Conservation (phyloP, 2,329 filamentous ascomycete species). For the Fusarium sp. region DNA sequence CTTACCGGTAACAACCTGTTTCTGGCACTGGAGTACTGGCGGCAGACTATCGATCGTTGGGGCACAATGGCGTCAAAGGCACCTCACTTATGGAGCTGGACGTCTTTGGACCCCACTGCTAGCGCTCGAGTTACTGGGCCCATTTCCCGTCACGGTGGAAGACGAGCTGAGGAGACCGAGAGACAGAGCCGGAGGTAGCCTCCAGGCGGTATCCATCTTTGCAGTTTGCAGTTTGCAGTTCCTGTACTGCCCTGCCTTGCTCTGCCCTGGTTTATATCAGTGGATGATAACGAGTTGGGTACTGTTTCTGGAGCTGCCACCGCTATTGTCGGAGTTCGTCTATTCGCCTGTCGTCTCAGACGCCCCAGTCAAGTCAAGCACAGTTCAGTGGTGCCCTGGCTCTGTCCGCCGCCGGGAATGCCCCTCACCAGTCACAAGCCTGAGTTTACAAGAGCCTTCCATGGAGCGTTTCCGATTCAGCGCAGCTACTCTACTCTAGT, state of each 20-base stretch:
- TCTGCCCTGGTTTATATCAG: background rate
- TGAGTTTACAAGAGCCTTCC: slow-evolving; percentile 11
- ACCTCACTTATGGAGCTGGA: slow-evolving; percentile 24
- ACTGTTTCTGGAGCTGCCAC: slow-evolving; percentile 7
- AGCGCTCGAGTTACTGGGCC: slow-evolving; percentile 11
- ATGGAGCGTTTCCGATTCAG: slow-evolving; percentile 32
- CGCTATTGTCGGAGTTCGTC: slow-evolving; percentile 6
- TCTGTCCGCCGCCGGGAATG: slow-evolving; percentile 3
- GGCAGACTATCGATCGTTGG: slow-evolving; percentile 13
- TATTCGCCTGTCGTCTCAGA: slow-evolving; percentile 1
- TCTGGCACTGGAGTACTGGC: slow-evolving; percentile 13
- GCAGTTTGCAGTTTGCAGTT: too few species aligned
- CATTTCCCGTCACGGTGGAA: background rate
- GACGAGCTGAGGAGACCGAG: background rate
- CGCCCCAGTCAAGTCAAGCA: background rate
- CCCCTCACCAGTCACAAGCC: slow-evolving; percentile 37
- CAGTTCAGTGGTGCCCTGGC: too few species aligned
- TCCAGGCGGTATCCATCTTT: slow-evolving; percentile 6
- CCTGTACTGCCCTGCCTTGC: background rate
- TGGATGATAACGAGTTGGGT: background rate
- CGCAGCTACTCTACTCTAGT: slow-evolving; percentile 17
- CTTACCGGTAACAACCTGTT: slow-evolving; percentile 1
- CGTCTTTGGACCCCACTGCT: slow-evolving; percentile 32
- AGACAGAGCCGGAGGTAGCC: slow-evolving; percentile 2
- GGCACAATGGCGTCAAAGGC: slow-evolving; percentile 36